Percentiles rank a stretch among this genome's conserved stretches.
Conservation (phyloP, 805 yeast genomes). For the Kazachstania taianensis region DNA sequence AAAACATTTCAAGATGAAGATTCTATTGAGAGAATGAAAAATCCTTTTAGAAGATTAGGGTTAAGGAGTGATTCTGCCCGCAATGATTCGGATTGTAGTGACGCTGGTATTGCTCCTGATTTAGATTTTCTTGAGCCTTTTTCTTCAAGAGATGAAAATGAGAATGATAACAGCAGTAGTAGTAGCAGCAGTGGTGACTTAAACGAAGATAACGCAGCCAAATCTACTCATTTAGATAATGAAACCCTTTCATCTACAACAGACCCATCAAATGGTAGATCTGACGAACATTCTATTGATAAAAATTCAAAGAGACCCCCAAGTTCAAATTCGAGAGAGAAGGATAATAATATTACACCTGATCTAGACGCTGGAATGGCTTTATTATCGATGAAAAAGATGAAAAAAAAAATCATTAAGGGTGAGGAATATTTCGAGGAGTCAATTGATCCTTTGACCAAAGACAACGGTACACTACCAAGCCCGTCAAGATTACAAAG, state of each 20-base stretch:
- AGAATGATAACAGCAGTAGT: constrained; percentile 2
- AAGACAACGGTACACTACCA: constrained; percentile 5
- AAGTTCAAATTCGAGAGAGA: neutral
- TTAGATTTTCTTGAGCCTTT: too few species aligned
- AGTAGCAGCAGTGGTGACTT: constrained; percentile 3
- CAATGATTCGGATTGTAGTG: constrained; percentile 1
- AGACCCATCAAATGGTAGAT: neutral
- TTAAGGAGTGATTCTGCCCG: neutral
- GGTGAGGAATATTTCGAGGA: constrained; percentile 18
- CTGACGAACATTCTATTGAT: neutral
- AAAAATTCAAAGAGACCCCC: neutral
- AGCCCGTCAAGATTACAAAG: constrained; percentile 6
- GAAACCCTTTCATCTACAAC: neutral
- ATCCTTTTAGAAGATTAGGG: constrained; percentile 1
- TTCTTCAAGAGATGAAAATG: neutral
- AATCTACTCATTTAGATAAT: neutral
- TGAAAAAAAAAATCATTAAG: constrained; percentile 20
- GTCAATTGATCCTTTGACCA: constrained; percentile 25
- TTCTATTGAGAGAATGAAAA: neutral
- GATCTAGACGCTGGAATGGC: constrained; percentile 22
- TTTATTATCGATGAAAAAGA: constrained; percentile 20
- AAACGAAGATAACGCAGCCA: neutral
- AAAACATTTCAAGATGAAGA: neutral
- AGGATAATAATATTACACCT: constrained; percentile 13
- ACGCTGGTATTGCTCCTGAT: too few species aligned